phyloP scores from a whole-genome alignment of 768 basidiomycete species.

The Botryobasidium botryosum region DNA sequence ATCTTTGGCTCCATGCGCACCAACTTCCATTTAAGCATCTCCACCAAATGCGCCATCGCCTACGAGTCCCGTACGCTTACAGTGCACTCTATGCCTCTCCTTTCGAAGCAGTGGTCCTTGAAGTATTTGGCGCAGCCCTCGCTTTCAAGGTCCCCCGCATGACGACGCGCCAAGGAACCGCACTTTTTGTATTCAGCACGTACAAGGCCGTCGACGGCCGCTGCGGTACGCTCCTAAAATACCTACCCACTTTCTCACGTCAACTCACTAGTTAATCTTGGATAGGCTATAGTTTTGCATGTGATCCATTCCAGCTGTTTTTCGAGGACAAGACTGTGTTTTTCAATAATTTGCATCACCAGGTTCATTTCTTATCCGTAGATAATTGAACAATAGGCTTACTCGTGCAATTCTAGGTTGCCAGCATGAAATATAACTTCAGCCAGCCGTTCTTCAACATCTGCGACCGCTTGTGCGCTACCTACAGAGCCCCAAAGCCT shows the following conservation, averaged over 20 bases:
- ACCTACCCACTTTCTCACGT: too few relatives aligned
- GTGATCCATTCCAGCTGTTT: conserved; percentile 77
- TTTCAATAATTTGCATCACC: conserved; percentile 92
- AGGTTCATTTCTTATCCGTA: too few relatives aligned
- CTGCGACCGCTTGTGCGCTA: too few relatives aligned
- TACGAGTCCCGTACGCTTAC: conserved; percentile 93
- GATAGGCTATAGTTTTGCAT: too few relatives aligned
- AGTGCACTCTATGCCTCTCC: conserved; percentile 97
- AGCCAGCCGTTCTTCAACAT: conserved; percentile 91
- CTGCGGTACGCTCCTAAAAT: conserved; percentile 71
- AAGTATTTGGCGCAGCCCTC: conserved; percentile 60
- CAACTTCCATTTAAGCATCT: conserved; percentile 80
- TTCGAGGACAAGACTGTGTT: conserved; percentile 87
- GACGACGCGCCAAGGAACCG: conserved; percentile 61
- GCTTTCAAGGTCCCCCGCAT: conserved; percentile 54
- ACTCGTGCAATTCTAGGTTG: too few relatives aligned
- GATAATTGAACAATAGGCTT: too few relatives aligned
- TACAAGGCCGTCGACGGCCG: conserved; percentile 93
- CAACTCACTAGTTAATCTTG: too few relatives aligned
- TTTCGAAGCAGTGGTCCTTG: conserved; percentile 80
- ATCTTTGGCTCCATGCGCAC: conserved; percentile 80
- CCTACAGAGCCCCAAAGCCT: too few relatives aligned
- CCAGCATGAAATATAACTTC: conserved; percentile 91
- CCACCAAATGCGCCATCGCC: conserved; percentile 86
- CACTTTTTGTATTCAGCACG: conserved; percentile 71